These are phyloP conservation scores for Spinacia oleracea DNA, from an alignment of 179 eudicot species.

Conservation along the genomic window DNA sequence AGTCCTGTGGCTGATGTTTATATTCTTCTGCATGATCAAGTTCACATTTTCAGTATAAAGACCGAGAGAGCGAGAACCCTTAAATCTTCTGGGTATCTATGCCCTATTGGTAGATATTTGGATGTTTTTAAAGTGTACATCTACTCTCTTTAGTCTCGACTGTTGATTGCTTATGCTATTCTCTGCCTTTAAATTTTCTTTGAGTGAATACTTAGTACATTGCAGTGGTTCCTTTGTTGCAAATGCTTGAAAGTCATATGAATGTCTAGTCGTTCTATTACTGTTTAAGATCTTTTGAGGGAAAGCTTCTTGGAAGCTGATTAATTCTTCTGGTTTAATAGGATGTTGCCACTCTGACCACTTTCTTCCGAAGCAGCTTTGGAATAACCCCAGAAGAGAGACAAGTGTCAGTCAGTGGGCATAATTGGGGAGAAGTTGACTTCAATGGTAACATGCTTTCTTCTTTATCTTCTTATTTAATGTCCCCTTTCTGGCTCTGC, in stretches of 20 bases:
- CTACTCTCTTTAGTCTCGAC: neutral
- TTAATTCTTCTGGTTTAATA: conserved; percentile 27
- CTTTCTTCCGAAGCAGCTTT: conserved; percentile 61
- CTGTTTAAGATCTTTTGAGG: neutral
- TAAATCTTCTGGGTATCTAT: neutral
- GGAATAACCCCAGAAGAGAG: conserved; percentile 82
- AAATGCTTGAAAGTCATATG: neutral
- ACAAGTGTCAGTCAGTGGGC: conserved; percentile 90
- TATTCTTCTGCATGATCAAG: neutral
- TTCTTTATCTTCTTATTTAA: neutral
- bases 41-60: too few species aligned
- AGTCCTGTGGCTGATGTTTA: neutral
- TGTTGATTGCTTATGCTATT: neutral
- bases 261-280: neutral
- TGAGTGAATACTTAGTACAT: neutral
- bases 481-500: neutral
- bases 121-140: neutral
- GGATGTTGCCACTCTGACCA: conserved; percentile 77
- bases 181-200: neutral
- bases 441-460: conserved; percentile 55
- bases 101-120: neutral
- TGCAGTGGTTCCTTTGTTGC: neutral
- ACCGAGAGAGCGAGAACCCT: neutral
- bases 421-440: conserved; percentile 95
- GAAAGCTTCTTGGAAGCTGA: neutral